phyloP scores from a whole-genome alignment of 345 rosid species.

The Rhodomyrtus tomentosa region DNA sequence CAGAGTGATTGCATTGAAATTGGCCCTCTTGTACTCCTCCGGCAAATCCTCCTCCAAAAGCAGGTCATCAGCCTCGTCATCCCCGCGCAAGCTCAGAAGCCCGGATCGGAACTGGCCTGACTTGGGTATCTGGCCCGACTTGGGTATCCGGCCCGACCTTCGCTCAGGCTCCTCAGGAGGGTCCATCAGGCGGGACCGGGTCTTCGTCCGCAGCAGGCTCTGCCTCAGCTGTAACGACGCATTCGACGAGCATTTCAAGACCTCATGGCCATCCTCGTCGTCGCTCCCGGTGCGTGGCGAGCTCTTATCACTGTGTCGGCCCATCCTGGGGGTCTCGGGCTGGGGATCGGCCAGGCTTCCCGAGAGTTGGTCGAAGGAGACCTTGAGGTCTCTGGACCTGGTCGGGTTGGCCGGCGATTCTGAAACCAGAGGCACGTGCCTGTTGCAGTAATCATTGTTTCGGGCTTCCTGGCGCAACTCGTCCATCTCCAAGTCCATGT shows the following conservation, averaged over 20 bases:
- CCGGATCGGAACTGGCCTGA: constrained; percentile 57
- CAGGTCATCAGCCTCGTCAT: constrained; percentile 63
- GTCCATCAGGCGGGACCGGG: constrained; percentile 75
- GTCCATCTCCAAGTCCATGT: constrained; percentile 62
- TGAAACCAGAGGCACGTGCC: neutral
- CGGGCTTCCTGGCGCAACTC: constrained; percentile 11
- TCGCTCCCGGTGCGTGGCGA: neutral
- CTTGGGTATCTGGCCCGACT: constrained; percentile 20
- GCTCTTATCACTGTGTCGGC: constrained; percentile 10
- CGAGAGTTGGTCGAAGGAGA: constrained; percentile 33
- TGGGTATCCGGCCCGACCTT: constrained; percentile 15
- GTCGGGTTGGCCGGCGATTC: neutral
- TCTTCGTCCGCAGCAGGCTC: constrained; percentile 28
- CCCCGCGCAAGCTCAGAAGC: constrained; percentile 11
- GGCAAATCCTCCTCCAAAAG: constrained; percentile 66
- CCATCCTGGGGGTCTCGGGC: constrained; percentile 1
- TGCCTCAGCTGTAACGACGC: constrained; percentile 32
- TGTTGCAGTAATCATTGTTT: neutral
- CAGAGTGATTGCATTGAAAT: constrained; percentile 25
- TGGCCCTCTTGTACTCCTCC: constrained; percentile 34
- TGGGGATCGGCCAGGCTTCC: neutral
- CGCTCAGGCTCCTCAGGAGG: constrained; percentile 39
- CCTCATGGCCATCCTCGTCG: constrained; percentile 15
- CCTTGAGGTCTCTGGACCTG: constrained; percentile 13
- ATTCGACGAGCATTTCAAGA: constrained; percentile 37